These are phyloP conservation scores for Hyphodiscus sp. DNA, from an alignment of 2,329 filamentous ascomycete species.

Conservation along the genomic window DNA sequence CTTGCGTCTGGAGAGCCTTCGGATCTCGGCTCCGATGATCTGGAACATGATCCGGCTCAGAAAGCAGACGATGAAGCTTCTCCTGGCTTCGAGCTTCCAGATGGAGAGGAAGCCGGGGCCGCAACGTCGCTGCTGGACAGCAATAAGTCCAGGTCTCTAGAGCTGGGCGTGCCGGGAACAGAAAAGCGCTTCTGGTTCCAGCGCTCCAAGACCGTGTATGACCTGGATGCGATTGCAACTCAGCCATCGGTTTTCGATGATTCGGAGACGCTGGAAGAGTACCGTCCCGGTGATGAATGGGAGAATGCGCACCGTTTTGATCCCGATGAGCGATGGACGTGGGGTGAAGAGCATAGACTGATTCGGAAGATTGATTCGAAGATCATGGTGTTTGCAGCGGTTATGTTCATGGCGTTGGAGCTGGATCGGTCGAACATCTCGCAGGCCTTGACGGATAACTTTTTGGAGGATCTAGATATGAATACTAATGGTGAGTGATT, in stretches of 20 bases:
- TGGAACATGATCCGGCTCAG: background rate
- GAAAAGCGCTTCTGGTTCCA: slow-evolving; percentile 23
- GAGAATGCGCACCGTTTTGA: slow-evolving; percentile 36
- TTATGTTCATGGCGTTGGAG: slow-evolving; percentile 57
- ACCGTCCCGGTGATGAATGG: slow-evolving; percentile 27
- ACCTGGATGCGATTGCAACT: slow-evolving; percentile 19
- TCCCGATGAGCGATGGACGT: slow-evolving; percentile 33
- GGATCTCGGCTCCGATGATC: background rate
- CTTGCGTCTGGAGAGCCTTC: background rate
- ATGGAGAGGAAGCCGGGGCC: background rate
- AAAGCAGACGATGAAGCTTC: background rate
- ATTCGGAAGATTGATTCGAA: slow-evolving; percentile 27
- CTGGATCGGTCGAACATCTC: slow-evolving; percentile 53
- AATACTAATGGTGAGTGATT: slow-evolving; percentile 34
- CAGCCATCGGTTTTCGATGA: slow-evolving; percentile 25
- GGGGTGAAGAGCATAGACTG: slow-evolving; percentile 30
- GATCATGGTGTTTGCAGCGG: slow-evolving; percentile 32
- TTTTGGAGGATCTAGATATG: slow-evolving; percentile 48
- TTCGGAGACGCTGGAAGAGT: slow-evolving; percentile 12
- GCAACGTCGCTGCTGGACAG: background rate
- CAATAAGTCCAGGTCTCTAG: background rate
- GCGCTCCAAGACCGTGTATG: slow-evolving; percentile 15
- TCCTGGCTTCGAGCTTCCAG: background rate
- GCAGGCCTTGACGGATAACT: slow-evolving; percentile 55
- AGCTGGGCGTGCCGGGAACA: slow-evolving; percentile 8